Evolutionary conservation across 805 yeast species (phyloP), one percentile per base, ranked within the genome.

Genomic region (Suhomyces faveliae): DNA sequence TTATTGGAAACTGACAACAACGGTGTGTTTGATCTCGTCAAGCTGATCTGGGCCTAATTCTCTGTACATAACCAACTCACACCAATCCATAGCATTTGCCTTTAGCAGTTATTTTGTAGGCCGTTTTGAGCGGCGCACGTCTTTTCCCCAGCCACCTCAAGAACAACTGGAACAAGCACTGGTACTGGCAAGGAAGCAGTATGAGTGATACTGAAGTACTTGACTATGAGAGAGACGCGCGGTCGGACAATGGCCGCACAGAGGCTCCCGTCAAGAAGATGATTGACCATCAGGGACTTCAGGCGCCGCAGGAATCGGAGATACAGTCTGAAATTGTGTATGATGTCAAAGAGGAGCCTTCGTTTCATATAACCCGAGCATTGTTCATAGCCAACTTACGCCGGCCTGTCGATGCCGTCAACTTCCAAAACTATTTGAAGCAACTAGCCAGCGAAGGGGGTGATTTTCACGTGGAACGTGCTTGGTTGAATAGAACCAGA

Each of bases 1-100:
- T 74, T 84, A 52, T 73, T 90, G 60, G 92, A 87, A 63, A 85
- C 96, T 10, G 81, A 85, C 51, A 85, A 84, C 56, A 83, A 82
- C 59, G 99, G 99, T 5, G 55, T 92, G 30, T 76, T 83, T 48
- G 89, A 84, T 48, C 74, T 92, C 47, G 59, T 88, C 35, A 62
- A 69, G 52, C 74, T 73, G 57, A 55, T 87, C 43, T 91, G 96
- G 96, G 4, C 15, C 30, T 15, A 27, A 15, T 27, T n/a, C 30
- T 25, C 30, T 25, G 23, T 22, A 4, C 23, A 22, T 22, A 22
- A 22, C 7, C n/a, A n/a, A n/a, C n/a, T n/a, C n/a, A n/a, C n/a
- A 9, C 11, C 27, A 25, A 2, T 25, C 5, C 30, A 25, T 15
- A 15, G 15, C 30, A n/a, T 25, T 27, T n/a, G 30, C 30, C 1